Evolutionary conservation across 2,329 filamentous ascomycete species (phyloP).

Genomic region (Talaromyces atroroseus): DNA sequence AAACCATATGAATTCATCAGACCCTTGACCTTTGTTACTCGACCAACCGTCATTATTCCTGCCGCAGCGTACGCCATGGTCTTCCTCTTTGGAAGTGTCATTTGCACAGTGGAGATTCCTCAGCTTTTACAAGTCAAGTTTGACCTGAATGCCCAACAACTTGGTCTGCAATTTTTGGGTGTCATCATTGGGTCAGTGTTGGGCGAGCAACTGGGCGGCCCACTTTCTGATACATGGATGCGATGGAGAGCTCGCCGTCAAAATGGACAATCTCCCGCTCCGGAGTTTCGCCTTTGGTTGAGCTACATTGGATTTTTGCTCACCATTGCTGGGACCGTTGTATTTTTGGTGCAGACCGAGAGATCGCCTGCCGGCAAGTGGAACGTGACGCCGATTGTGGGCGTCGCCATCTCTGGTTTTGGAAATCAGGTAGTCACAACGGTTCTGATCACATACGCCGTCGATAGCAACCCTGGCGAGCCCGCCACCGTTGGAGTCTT

Average conservation of each 20-base stretch:
- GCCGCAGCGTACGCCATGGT: slow-evolving; percentile 51
- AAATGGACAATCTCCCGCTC: slow-evolving; percentile 21
- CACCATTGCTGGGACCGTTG: slow-evolving; percentile 48
- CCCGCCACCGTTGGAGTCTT: slow-evolving; percentile 23
- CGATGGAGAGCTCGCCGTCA: slow-evolving; percentile 40
- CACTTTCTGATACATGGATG: slow-evolving; percentile 48
- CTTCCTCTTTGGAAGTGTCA: slow-evolving; percentile 50
- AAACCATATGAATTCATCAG: slow-evolving; percentile 47
- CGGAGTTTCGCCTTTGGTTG: slow-evolving; percentile 11
- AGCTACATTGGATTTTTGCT: slow-evolving; percentile 9
- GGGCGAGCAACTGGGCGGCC: slow-evolving; percentile 55
- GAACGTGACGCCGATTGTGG: slow-evolving; percentile 53
- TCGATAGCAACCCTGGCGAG: slow-evolving; percentile 19
- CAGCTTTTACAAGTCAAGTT: slow-evolving; percentile 54
- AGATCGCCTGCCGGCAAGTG: slow-evolving; percentile 41
- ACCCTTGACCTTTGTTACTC: slow-evolving; percentile 43
- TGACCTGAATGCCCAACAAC: slow-evolving; percentile 51
- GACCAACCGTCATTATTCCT: slow-evolving; percentile 47
- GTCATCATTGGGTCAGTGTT: slow-evolving; percentile 54
- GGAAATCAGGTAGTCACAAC: slow-evolving; percentile 61
- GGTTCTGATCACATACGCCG: slow-evolving; percentile 49
- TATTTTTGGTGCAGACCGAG: slow-evolving; percentile 51
- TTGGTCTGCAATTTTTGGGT: slow-evolving; percentile 55
- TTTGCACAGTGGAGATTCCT: slow-evolving; percentile 55
- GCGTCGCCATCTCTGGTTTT: slow-evolving; percentile 47